phyloP scores from a whole-genome alignment of 139 green algal species.

The Trebouxia sp. region DNA sequence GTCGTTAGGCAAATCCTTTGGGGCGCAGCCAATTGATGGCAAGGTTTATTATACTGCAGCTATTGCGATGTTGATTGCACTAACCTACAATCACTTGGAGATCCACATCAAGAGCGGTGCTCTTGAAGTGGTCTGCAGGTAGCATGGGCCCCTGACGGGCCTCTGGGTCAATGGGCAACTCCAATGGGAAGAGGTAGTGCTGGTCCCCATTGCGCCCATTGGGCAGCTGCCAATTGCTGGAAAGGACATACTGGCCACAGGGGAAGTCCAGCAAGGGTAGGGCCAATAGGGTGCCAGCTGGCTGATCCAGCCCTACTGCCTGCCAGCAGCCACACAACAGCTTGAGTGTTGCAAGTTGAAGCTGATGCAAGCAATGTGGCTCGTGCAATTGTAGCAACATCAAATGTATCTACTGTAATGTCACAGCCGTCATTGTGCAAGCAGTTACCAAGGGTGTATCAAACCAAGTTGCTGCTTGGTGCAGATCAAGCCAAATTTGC shows the following conservation, averaged over 20 bases:
- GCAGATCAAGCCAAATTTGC: no score
- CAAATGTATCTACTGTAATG: no score
- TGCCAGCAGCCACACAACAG: constrained; percentile 24
- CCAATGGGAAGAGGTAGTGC: constrained; percentile 66
- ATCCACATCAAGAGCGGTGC: constrained; percentile 30
- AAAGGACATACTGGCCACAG: background rate
- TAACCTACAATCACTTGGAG: constrained; percentile 33
- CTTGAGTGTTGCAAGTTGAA: background rate
- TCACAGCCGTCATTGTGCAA: no score
- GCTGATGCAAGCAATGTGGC: no score
- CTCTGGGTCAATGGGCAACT: background rate
- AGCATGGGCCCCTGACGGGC: constrained; percentile 52
- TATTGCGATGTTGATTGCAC: background rate
- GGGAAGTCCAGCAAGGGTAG: constrained; percentile 46
- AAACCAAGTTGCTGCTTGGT: no score
- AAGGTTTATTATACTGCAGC: no score
- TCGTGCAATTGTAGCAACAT: no score
- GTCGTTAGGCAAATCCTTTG: no score
- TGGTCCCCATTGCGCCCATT: constrained; percentile 43
- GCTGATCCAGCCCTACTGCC: constrained; percentile 35
- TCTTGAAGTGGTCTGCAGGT: constrained; percentile 43
- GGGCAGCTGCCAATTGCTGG: constrained; percentile 48
- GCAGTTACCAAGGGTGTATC: no score
- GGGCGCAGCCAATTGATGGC: no score
- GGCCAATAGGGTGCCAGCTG: constrained; percentile 43